Evolutionary conservation across 2,329 filamentous ascomycete species (phyloP).

Genomic region (Talaromyces funiculosus): DNA sequence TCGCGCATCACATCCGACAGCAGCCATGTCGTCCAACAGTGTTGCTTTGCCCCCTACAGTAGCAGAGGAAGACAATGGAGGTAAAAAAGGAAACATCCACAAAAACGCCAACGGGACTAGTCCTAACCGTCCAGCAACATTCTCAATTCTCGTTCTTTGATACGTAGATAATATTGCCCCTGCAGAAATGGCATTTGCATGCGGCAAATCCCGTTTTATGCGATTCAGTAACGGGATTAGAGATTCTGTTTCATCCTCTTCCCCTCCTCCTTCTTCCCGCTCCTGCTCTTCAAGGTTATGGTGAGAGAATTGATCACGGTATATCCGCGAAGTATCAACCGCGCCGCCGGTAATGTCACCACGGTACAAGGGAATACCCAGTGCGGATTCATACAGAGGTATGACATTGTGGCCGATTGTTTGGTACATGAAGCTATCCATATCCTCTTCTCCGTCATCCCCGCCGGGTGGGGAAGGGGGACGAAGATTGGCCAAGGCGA

Average conservation of each 20-base stretch:
- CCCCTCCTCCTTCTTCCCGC: background rate
- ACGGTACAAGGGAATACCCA: slow-evolving; percentile 78
- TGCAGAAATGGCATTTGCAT: slow-evolving; percentile 78
- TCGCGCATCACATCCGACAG: slow-evolving; percentile 72
- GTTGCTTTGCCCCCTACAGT: slow-evolving; percentile 18
- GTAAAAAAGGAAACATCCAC: slow-evolving; percentile 82
- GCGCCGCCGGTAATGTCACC: slow-evolving; percentile 67
- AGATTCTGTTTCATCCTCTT: slow-evolving; percentile 60
- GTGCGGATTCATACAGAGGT: slow-evolving; percentile 73
- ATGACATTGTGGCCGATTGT: slow-evolving; percentile 87
- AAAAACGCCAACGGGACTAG: slow-evolving; percentile 78
- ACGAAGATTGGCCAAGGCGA: slow-evolving; percentile 85
- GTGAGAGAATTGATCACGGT: slow-evolving; percentile 38
- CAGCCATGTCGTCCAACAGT: slow-evolving; percentile 75
- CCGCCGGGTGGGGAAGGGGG: slow-evolving; percentile 41
- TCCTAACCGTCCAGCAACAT: slow-evolving; percentile 76
- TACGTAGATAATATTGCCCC: slow-evolving; percentile 94
- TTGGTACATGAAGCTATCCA: slow-evolving; percentile 99
- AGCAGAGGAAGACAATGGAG: slow-evolving; percentile 36
- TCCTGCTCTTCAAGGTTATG: background rate
- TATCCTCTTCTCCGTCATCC: slow-evolving; percentile 36
- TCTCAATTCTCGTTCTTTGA: slow-evolving; percentile 92
- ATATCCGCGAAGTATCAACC: slow-evolving; percentile 66
- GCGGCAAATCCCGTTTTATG: slow-evolving; percentile 64
- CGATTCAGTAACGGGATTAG: slow-evolving; percentile 67